phyloP scores from a whole-genome alignment of 2,329 filamentous ascomycete genomes.

The Colletotrichum camelliae region DNA sequence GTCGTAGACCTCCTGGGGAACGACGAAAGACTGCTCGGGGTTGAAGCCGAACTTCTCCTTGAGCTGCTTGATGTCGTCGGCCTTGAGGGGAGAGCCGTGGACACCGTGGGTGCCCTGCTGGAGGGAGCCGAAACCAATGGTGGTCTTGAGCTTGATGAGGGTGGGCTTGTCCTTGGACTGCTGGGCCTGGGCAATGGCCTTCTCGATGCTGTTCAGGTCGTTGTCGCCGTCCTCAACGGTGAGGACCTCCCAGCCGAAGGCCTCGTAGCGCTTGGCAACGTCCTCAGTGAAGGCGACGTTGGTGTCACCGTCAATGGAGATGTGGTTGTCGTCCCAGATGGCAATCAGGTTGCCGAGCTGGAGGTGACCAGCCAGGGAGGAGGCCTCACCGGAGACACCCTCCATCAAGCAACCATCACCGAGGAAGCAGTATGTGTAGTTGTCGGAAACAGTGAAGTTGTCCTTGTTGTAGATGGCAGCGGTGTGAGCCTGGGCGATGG shows the following conservation, averaged over 20 bases:
- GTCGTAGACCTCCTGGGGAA: constrained; percentile 95
- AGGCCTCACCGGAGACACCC: constrained; percentile 93
- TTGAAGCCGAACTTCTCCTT: constrained; percentile 97
- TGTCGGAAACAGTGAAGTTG: constrained; percentile 87
- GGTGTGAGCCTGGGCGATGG: constrained; percentile 93
- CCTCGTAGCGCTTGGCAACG: constrained; percentile 90
- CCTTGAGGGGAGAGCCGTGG: constrained; percentile 95
- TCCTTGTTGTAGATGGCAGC: constrained; percentile 96
- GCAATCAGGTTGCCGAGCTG: constrained; percentile 97
- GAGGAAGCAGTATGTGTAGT: constrained; percentile 97
- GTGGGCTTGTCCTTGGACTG: constrained; percentile 94
- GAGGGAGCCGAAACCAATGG: constrained; percentile 94
- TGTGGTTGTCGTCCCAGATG: constrained; percentile 99
- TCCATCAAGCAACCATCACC: constrained; percentile 99
- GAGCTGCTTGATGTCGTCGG: constrained; percentile 90
- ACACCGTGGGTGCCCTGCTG: constrained; percentile 94
- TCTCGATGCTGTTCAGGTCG: constrained; percentile 87
- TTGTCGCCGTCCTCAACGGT: constrained; percentile 86
- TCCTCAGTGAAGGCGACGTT: constrained; percentile 98
- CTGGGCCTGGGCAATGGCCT: constrained; percentile 84
- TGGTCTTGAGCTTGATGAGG: constrained; percentile 95
- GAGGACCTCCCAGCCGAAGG: constrained; percentile 95
- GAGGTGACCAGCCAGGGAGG: constrained; percentile 90
- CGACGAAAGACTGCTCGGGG: constrained; percentile 89
- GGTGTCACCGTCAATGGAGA: constrained; percentile 93